These are phyloP conservation scores for Ophiostoma populinum DNA, from an alignment of 2,329 filamentous ascomycete genomes.

Conservation along the genomic window DNA sequence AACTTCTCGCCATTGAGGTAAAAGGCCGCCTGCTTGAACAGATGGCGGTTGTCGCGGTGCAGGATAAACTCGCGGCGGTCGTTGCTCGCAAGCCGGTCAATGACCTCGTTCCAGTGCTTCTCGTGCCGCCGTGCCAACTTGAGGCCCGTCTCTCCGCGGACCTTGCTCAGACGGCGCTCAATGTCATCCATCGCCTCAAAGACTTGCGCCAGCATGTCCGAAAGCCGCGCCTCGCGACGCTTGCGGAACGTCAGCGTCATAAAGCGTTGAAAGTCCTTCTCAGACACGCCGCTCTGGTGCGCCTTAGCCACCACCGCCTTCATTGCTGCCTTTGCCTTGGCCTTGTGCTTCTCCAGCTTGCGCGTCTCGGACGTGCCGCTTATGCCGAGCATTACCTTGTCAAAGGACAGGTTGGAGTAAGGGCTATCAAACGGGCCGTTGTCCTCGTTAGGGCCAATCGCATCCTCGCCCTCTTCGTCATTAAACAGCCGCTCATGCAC, in stretches of 20 bases:
- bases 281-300: too few species aligned
- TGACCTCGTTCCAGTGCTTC: constrained; percentile 5
- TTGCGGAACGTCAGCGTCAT: constrained; percentile 2
- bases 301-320: too few species aligned
- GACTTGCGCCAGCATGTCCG: not conserved
- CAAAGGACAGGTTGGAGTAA: too few species aligned
- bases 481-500: too few species aligned
- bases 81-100: constrained; percentile 5
- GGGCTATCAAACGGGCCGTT: too few species aligned
- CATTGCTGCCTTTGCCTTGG: too few species aligned
- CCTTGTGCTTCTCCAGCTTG: not conserved
- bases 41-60: constrained; percentile 35
- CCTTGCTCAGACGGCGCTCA: too few species aligned
- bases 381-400: too few species aligned
- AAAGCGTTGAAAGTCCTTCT: not conserved
- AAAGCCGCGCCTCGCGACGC: not conserved
- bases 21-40: constrained; percentile 23
- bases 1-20: too few species aligned
- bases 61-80: constrained; percentile 13
- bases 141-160: not conserved
- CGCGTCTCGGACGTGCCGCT: too few species aligned
- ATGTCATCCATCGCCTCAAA: not conserved
- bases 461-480: too few species aligned
- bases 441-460: too few species aligned
- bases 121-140: not conserved